phyloP scores from a whole-genome alignment of 257 asterid genomes.

The Plantago ovata region DNA sequence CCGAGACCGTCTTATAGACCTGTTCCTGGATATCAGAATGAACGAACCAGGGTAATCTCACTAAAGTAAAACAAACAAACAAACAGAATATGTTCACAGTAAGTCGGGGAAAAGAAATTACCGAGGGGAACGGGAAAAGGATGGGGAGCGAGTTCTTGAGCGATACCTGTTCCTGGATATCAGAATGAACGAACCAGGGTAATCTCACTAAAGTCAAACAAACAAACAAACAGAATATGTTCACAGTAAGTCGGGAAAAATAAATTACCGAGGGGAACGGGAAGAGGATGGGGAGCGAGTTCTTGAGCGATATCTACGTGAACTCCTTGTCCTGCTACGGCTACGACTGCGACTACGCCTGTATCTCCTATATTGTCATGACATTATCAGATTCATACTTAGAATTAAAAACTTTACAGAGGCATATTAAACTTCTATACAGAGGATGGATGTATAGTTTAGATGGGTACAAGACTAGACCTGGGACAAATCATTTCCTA shows the following conservation, averaged over 20 bases:
- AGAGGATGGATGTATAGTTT: too few relatives aligned
- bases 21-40: conserved; percentile 23
- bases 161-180: conserved; percentile 41
- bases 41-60: conserved; percentile 4
- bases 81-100: not conserved
- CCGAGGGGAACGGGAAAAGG: conserved; percentile 61
- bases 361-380: conserved; percentile 41
- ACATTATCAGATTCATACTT: not conserved
- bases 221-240: not conserved
- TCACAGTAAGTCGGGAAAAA: not conserved
- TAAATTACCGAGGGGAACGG: conserved; percentile 59
- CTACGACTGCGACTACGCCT: conserved; percentile 71
- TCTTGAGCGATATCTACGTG: conserved; percentile 42
- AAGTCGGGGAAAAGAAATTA: conserved; percentile 17
- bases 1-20: conserved; percentile 63
- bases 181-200: conserved; percentile 7
- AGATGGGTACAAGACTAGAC: too few relatives aligned
- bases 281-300: conserved; percentile 43
- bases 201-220: not conserved
- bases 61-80: not conserved
- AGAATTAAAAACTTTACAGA: not conserved
- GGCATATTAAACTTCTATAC: too few relatives aligned
- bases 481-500: too few relatives aligned
- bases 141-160: conserved; percentile 35
- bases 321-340: conserved; percentile 58